A percentile compares a stretch with the other conserved stretches of the same genome.
These are phyloP conservation scores for Fusarium sp. DNA, from an alignment of 2,329 filamentous ascomycete species.

Conservation along the genomic window DNA sequence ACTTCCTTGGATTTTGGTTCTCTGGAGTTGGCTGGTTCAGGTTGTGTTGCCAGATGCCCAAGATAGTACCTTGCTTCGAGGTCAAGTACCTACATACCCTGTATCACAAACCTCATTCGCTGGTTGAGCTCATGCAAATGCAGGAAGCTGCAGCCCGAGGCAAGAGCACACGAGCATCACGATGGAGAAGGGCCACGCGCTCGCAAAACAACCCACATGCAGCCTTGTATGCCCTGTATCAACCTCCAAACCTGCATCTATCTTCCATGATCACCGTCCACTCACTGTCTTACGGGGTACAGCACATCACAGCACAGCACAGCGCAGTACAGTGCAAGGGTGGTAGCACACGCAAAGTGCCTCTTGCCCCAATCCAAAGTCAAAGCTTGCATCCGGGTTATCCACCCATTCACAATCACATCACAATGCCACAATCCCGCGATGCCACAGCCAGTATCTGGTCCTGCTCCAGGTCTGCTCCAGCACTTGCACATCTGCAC, in stretches of 20 bases:
- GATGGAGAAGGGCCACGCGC: constrained; percentile 14
- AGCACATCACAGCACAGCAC: neutral
- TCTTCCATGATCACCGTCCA: neutral
- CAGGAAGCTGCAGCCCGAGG: constrained; percentile 11
- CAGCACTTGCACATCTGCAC: neutral
- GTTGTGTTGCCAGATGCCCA: constrained; percentile 7
- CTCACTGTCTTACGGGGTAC: neutral
- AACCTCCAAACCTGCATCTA: neutral
- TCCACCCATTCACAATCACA: constrained; percentile 16
- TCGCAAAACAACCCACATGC: neutral
- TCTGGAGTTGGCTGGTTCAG: neutral
- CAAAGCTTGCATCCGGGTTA: constrained; percentile 5
- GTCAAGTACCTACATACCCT: constrained; percentile 10
- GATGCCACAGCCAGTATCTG: constrained; percentile 13
- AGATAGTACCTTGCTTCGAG: constrained; percentile 34
- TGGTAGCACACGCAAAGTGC: neutral
- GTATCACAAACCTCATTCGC: constrained; percentile 21
- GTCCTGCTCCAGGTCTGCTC: neutral
- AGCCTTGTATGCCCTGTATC: neutral
- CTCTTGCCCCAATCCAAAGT: neutral
- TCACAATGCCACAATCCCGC: constrained; percentile 18
- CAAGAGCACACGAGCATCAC: constrained; percentile 16
- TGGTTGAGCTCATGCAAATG: neutral
- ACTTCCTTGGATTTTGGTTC: constrained; percentile 23
- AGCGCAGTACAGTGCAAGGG: neutral